Conservation (phyloP, 768 basidiomycete species). For the Macrolepiota albuminosa region DNA sequence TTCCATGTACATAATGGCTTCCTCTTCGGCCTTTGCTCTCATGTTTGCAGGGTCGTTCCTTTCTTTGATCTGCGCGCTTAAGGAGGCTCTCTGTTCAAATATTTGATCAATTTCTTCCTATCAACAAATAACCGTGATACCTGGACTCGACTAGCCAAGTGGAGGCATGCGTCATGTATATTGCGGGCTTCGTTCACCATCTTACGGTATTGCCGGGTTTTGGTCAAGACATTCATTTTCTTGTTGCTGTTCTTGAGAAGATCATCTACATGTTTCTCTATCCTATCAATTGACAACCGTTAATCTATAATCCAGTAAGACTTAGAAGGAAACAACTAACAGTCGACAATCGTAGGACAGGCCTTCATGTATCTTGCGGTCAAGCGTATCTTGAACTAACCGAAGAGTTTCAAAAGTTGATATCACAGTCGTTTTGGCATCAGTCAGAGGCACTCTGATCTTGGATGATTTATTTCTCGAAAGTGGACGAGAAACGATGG, state of each 20-base stretch:
- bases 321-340: not conserved
- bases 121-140: no score
- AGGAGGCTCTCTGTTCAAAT: not conserved
- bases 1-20: no score
- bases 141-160: no score
- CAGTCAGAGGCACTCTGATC: not conserved
- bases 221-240: no score
- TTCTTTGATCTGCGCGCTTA: not conserved
- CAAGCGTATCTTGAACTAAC: not conserved
- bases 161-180: no score
- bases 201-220: no score
- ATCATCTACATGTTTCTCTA: not conserved
- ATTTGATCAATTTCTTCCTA: not conserved
- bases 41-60: not conserved
- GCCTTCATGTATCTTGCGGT: not conserved
- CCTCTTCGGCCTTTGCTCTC: no score
- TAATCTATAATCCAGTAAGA: not conserved
- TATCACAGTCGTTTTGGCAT: not conserved
- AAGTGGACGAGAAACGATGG: not conserved
- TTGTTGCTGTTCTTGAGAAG: not conserved
- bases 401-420: not conserved
- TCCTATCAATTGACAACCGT: not conserved
- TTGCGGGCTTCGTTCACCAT: no score
- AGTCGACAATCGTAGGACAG: not conserved
- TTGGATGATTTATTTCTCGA: not conserved